These are phyloP conservation scores for Cordyceps fumosorosea DNA, from an alignment of 2,329 filamentous ascomycete species.

Conservation along the genomic window DNA sequence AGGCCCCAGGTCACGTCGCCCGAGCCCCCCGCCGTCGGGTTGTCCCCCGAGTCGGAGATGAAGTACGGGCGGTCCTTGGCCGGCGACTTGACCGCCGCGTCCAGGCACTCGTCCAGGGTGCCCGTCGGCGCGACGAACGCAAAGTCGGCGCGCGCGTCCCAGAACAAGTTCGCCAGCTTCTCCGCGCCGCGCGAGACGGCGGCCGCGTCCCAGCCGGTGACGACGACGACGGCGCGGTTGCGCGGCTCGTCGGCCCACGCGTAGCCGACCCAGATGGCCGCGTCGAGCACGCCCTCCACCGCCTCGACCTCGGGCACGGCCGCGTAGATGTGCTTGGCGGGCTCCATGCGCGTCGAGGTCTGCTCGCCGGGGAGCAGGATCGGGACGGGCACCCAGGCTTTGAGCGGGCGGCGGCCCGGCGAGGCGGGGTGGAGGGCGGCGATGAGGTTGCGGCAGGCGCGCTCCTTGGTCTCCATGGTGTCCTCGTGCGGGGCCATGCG, in stretches of 20 bases:
- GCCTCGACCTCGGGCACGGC: conserved; percentile 38
- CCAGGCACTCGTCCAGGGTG: conserved; percentile 39
- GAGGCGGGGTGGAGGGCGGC: conserved; percentile 25
- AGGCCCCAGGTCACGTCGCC: conserved; percentile 49
- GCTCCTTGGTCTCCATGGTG: conserved; percentile 41
- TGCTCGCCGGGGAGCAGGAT: conserved; percentile 48
- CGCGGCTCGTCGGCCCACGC: conserved; percentile 50
- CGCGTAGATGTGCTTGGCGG: conserved; percentile 43
- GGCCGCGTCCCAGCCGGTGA: conserved; percentile 42
- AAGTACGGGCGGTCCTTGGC: conserved; percentile 40
- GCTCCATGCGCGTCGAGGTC: conserved; percentile 47
- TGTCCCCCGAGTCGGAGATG: conserved; percentile 50
- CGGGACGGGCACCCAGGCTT: conserved; percentile 47
- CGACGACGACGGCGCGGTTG: conserved; percentile 42
- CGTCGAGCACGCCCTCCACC: conserved; percentile 38
- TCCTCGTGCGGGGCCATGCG: conserved; percentile 47
- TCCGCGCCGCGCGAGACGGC: conserved; percentile 35
- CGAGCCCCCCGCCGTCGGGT: conserved; percentile 47
- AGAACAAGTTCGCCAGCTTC: conserved; percentile 39
- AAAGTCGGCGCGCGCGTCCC: conserved; percentile 40
- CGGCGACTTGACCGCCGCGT: conserved; percentile 31
- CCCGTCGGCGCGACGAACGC: conserved; percentile 47
- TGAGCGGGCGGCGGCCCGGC: conserved; percentile 33
- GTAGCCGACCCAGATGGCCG: conserved; percentile 50
- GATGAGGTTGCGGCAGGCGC: conserved; percentile 44